phyloP scores from a whole-genome alignment of 2,329 filamentous ascomycete genomes.

The Sclerotinia sclerotiorum region DNA sequence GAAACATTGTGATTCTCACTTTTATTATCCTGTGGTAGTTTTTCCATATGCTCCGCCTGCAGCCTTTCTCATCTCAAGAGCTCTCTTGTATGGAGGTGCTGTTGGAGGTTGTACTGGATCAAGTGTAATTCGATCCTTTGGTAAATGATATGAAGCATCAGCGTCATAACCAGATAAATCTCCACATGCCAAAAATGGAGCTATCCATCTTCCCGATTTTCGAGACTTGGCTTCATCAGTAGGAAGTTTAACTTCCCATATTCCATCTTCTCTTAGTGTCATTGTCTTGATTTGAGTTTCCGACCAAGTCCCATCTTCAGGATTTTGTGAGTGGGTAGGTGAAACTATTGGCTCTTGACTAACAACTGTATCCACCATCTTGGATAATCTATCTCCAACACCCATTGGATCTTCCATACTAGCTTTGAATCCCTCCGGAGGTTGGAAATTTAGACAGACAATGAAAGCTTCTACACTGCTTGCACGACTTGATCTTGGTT shows the following conservation, averaged over 20 bases:
- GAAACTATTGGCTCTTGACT: conserved; percentile 46
- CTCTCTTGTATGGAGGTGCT: conserved; percentile 89
- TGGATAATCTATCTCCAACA: conserved; percentile 55
- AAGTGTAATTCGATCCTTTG: conserved; percentile 80
- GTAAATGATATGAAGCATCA: conserved; percentile 88
- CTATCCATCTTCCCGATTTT: conserved; percentile 71
- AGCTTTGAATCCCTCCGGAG: conserved; percentile 72
- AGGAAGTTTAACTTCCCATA: conserved; percentile 35
- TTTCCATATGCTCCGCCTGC: conserved; percentile 62
- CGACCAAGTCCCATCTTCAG: conserved; percentile 47
- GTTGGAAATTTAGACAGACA: conserved; percentile 86
- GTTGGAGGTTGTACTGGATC: conserved; percentile 95
- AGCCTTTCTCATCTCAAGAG: conserved; percentile 77
- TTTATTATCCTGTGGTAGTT: conserved; percentile 24
- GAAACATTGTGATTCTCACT: not conserved
- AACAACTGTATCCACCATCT: conserved; percentile 50
- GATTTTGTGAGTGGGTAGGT: conserved; percentile 49
- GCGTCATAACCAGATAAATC: conserved; percentile 94
- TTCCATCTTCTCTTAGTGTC: conserved; percentile 29
- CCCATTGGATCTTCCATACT: conserved; percentile 75
- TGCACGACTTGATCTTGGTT: conserved; percentile 89
- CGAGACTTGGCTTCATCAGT: conserved; percentile 43
- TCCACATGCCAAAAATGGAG: conserved; percentile 94
- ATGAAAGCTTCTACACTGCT: conserved; percentile 97
- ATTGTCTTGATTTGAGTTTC: conserved; percentile 19